phyloP scores from a whole-genome alignment of 2,329 filamentous ascomycete species.

The Rugonectria rugulosa region DNA sequence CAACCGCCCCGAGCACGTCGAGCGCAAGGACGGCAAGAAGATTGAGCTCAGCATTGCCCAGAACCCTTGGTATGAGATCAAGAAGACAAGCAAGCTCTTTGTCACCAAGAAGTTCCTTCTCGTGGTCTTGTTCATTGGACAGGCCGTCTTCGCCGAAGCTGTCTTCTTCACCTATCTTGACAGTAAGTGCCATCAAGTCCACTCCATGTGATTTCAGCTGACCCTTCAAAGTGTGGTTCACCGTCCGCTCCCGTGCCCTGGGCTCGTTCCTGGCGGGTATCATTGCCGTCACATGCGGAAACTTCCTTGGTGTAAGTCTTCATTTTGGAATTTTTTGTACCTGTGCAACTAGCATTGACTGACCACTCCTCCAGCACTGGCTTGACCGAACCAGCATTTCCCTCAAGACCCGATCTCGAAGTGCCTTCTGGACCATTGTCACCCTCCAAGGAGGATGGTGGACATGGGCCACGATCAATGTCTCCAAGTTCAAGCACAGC shows the following conservation, averaged over 20 bases:
- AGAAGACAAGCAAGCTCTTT: slow-evolving; percentile 65
- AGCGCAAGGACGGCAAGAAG: slow-evolving; percentile 69
- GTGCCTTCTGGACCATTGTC: slow-evolving; percentile 61
- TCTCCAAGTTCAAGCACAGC: slow-evolving; percentile 64
- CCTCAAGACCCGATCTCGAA: slow-evolving; percentile 61
- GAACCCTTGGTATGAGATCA: slow-evolving; percentile 65
- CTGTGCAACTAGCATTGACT: neutral
- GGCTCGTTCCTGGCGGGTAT: slow-evolving; percentile 76
- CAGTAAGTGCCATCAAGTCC: slow-evolving; percentile 19
- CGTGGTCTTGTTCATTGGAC: slow-evolving; percentile 72
- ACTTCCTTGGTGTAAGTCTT: slow-evolving; percentile 64
- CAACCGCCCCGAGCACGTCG: slow-evolving; percentile 66
- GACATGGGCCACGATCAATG: slow-evolving; percentile 73
- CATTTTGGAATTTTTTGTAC: slow-evolving; percentile 1
- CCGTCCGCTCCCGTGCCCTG: slow-evolving; percentile 71
- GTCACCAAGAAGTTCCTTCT: slow-evolving; percentile 68
- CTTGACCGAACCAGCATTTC: slow-evolving; percentile 65
- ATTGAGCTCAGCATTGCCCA: slow-evolving; percentile 67
- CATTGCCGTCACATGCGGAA: slow-evolving; percentile 70
- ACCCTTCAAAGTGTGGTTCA: slow-evolving; percentile 65
- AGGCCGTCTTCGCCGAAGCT: slow-evolving; percentile 74
- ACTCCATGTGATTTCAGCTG: neutral
- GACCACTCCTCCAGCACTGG: slow-evolving; percentile 49
- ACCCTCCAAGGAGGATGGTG: slow-evolving; percentile 73
- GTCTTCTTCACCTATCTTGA: slow-evolving; percentile 74